Percentiles rank a stretch among this genome's conserved stretches.
phyloP scores from a whole-genome alignment of 805 yeast genomes.

The Yueomyces sp. region DNA sequence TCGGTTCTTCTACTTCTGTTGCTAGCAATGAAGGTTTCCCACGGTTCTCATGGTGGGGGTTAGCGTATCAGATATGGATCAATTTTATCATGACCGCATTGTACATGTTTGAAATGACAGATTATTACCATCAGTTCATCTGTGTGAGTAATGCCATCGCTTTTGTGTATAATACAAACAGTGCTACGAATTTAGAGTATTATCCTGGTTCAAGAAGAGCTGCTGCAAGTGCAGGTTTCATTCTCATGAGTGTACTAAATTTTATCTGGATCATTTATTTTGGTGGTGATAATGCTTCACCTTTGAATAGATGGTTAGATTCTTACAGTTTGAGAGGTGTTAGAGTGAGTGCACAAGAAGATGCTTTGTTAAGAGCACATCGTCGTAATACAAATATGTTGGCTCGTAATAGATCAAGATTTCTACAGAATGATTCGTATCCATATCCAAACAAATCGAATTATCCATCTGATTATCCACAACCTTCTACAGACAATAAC shows the following conservation, averaged over 20 bases:
- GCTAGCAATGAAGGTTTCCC: conserved; percentile 40
- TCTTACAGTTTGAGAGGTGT: conserved; percentile 53
- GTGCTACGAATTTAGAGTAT: conserved; percentile 71
- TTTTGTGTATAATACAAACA: conserved; percentile 72
- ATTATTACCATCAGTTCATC: conserved; percentile 45
- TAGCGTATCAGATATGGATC: conserved; percentile 62
- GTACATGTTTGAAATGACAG: conserved; percentile 51
- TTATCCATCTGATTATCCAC: too few species aligned
- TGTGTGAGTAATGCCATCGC: conserved; percentile 43
- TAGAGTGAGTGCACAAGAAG: conserved; percentile 25
- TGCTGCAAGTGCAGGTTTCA: conserved; percentile 89
- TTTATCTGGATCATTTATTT: conserved; percentile 77
- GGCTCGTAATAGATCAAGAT: background rate
- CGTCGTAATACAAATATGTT: conserved; percentile 2
- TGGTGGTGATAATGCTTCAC: conserved; percentile 85
- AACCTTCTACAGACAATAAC: too few species aligned
- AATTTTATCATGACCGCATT: conserved; percentile 37
- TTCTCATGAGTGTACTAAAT: conserved; percentile 69
- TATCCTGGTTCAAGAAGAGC: conserved; percentile 47
- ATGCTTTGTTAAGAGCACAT: conserved; percentile 12
- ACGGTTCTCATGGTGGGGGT: conserved; percentile 92
- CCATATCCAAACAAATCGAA: too few species aligned
- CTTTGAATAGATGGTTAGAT: conserved; percentile 72
- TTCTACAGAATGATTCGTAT: too few species aligned
- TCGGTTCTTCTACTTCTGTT: conserved; percentile 61